These are phyloP conservation scores for Daucus carota DNA, from an alignment of 129 eudicot species.

Conservation along the genomic window DNA sequence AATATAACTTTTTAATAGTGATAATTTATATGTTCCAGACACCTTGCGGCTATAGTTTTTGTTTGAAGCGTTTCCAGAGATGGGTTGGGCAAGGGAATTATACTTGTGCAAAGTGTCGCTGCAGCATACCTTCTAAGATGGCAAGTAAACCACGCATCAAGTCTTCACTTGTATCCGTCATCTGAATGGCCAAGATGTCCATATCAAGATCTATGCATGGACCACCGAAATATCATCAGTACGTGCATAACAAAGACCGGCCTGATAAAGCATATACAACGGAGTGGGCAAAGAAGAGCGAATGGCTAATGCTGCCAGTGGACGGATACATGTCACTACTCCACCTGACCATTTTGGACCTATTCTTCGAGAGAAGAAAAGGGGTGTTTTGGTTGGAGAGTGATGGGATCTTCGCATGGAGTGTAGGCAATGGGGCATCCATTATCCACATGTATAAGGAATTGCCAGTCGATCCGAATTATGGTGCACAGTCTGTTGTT, in stretches of 20 bases:
- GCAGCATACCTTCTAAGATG: slow-evolving; percentile 36
- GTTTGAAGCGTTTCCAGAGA: slow-evolving; percentile 60
- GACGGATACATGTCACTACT: slow-evolving; percentile 53
- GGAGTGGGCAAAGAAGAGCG: slow-evolving; percentile 49
- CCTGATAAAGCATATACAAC: slow-evolving; percentile 56
- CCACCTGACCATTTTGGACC: slow-evolving; percentile 64
- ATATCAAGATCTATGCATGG: slow-evolving; percentile 17
- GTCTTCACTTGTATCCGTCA: slow-evolving; percentile 35
- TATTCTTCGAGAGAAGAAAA: slow-evolving; percentile 38
- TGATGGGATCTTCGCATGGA: slow-evolving; percentile 52
- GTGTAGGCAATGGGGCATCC: slow-evolving; percentile 77
- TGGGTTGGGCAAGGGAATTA: slow-evolving; percentile 42
- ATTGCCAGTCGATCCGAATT: slow-evolving; percentile 46
- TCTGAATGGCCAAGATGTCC: slow-evolving; percentile 39
- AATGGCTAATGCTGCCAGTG: slow-evolving; percentile 64
- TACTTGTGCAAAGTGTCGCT: slow-evolving; percentile 55
- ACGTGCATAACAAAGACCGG: slow-evolving; percentile 33
- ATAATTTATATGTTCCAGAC: slow-evolving; percentile 30
- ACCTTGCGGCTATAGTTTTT: slow-evolving; percentile 66
- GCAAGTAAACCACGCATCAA: slow-evolving; percentile 45
- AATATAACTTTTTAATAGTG: background rate
- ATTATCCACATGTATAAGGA: slow-evolving; percentile 53
- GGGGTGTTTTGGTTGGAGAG: slow-evolving; percentile 67
- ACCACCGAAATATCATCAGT: slow-evolving; percentile 18
- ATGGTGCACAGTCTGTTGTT: slow-evolving; percentile 72